phyloP scores from a whole-genome alignment of 345 rosid genomes.

The Gossypium stocksii region DNA sequence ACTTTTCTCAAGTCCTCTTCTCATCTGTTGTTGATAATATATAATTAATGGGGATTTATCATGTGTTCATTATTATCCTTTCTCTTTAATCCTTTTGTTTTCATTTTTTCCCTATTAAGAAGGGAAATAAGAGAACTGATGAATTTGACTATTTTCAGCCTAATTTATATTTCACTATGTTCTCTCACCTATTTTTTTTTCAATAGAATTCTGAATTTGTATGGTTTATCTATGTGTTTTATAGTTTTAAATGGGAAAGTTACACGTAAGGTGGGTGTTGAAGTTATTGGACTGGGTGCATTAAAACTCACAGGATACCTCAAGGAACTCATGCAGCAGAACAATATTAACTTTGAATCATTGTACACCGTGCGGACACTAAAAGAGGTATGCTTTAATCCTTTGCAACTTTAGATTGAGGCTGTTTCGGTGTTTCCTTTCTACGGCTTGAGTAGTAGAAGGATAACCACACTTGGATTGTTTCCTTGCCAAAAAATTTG shows the following conservation, averaged over 20 bases:
- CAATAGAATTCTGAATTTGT: constrained; percentile 18
- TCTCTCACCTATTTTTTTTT: not conserved
- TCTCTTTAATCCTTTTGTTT: not conserved
- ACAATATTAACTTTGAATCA: constrained; percentile 59
- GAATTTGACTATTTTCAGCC: not conserved
- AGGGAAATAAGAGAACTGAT: not conserved
- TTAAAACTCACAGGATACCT: constrained; percentile 82
- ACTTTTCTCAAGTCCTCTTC: not conserved
- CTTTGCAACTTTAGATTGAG: not conserved
- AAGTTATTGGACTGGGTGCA: constrained; percentile 77
- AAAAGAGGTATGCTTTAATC: constrained; percentile 61
- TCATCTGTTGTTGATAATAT: not conserved
- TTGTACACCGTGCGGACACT: constrained; percentile 73
- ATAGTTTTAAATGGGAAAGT: constrained; percentile 89
- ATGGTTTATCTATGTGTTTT: constrained; percentile 19
- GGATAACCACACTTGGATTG: not conserved
- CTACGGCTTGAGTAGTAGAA: not conserved
- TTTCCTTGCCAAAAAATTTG: not conserved
- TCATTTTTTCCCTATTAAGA: not conserved
- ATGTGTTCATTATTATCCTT: not conserved
- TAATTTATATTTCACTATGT: not conserved
- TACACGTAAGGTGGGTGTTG: constrained; percentile 86
- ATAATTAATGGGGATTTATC: not conserved
- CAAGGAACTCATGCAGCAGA: constrained; percentile 74
- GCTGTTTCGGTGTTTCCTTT: not conserved